Evolutionary conservation across 108 stramenopile species (phyloP).

Genomic region (Cyclotella choctawhatcheeana): DNA sequence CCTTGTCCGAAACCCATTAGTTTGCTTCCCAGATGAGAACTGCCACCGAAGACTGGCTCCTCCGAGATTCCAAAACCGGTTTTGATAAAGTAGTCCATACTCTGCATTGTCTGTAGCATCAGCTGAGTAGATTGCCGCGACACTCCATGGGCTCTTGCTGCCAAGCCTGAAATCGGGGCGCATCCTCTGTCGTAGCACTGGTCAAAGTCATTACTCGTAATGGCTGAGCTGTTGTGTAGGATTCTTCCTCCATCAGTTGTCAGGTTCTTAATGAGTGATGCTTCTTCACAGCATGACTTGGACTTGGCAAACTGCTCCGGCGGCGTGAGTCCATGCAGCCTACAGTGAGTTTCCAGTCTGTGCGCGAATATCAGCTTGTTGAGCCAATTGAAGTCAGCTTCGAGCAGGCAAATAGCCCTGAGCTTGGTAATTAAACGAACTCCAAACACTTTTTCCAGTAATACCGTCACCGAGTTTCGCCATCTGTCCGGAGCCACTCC

Average conservation of each 20-base stretch:
- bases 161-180: neutral
- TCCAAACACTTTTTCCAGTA: neutral
- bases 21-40: no score
- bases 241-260: neutral
- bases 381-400: conserved; percentile 6
- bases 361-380: neutral
- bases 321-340: neutral
- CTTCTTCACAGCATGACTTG: neutral
- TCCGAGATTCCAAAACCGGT: neutral
- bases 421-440: neutral
- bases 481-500: neutral
- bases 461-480: neutral
- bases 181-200: neutral
- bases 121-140: neutral
- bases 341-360: neutral
- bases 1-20: conserved; percentile 2
- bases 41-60: neutral
- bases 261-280: neutral
- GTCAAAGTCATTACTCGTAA: neutral
- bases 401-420: neutral
- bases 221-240: neutral
- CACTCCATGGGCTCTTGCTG: neutral
- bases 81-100: neutral
- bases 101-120: neutral
- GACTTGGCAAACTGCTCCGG: neutral